phyloP scores from a whole-genome alignment of 164 flowering plant genomes.

The Magnolia kwangsiensis region DNA sequence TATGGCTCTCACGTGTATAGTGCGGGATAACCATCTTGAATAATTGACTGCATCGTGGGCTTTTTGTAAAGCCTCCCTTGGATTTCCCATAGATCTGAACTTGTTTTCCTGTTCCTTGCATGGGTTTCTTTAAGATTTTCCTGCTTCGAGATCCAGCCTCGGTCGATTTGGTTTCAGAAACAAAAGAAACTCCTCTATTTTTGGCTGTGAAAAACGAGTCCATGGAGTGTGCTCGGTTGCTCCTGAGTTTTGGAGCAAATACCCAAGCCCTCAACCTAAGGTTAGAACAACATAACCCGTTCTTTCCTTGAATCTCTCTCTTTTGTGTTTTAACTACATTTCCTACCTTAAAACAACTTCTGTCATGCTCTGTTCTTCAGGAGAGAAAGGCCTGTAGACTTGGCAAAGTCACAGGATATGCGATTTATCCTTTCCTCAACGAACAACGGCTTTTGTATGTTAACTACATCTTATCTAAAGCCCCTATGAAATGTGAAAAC shows the following conservation, averaged over 20 bases:
- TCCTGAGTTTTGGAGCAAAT: slow-evolving; percentile 48
- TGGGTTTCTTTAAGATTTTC: slow-evolving; percentile 30
- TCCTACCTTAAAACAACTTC: too few species aligned
- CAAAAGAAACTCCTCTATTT: slow-evolving; percentile 60
- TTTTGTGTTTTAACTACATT: too few species aligned
- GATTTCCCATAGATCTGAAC: too few species aligned
- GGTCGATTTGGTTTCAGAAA: slow-evolving; percentile 36
- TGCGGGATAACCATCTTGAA: too few species aligned
- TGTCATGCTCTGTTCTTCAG: slow-evolving; percentile 19
- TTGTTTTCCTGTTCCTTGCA: neutral
- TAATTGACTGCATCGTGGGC: too few species aligned
- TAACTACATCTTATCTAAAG: neutral
- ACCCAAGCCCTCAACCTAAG: slow-evolving; percentile 52
- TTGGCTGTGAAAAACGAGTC: slow-evolving; percentile 51
- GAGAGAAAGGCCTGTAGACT: slow-evolving; percentile 56
- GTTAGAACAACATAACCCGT: slow-evolving; percentile 20
- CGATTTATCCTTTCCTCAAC: slow-evolving; percentile 43
- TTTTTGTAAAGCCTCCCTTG: too few species aligned
- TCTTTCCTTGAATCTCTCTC: too few species aligned
- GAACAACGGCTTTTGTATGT: slow-evolving; percentile 38
- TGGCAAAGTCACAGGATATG: slow-evolving; percentile 63
- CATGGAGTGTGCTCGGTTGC: slow-evolving; percentile 46
- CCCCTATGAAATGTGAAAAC: neutral
- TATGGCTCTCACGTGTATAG: too few species aligned
- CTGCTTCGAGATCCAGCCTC: slow-evolving; percentile 34